Base-by-base conservation (phyloP, 1,284 basidiomycete genomes). In the Boletus albobrunnescens region DNA sequence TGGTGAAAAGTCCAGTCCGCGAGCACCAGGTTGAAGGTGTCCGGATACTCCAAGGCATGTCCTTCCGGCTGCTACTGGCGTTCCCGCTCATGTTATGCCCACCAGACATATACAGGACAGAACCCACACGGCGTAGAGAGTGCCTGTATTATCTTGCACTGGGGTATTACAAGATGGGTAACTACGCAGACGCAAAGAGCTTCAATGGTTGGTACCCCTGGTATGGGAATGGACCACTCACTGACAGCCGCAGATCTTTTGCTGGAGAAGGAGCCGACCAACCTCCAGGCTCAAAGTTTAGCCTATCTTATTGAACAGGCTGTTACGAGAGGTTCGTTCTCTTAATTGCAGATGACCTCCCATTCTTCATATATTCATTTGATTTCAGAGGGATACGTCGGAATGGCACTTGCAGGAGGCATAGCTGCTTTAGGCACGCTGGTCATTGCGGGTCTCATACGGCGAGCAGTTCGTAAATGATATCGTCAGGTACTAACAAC, bases 141-240 rank as follows among this genome's bases (percentile, higher is more conserved):
- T 99, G 96, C 63, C 72, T 98, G 30, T 99, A 98, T 67, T 99
- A 98, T 71, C 84, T 99, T 41, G 91, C 93, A 1, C 76, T 99
- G 11, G 96, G 96, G 0, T 87, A 99, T 69, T 98, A 93, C 72
- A 99, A 99, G 77, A 87, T 98, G 79, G 84, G 87, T 27, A 95
- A 98, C 68, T 98, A 89, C 65, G 88, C 90, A 31, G 92, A 98
- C 65, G 93, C 94, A 3, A 86, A 81, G 68, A 85, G 82, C 53
- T 99, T 98, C 69, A 98, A 97, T 67, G 84, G 94, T 96, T 44
- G 53, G 85, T 44, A 11, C 30, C 32, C 36, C 16, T 28, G 13
- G 6, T n/a, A 11, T 10, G n/a, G 36, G 36, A 14, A 17, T n/a
- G 8, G 19, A 42, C 11, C 23, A 16, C 40, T 49, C 27, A 53